Evolutionary conservation across 495 filamentous ascomycete genomes (phyloP), one percentile per base, ranked within the genome.

Genomic region (Penicillium pancosmium): DNA sequence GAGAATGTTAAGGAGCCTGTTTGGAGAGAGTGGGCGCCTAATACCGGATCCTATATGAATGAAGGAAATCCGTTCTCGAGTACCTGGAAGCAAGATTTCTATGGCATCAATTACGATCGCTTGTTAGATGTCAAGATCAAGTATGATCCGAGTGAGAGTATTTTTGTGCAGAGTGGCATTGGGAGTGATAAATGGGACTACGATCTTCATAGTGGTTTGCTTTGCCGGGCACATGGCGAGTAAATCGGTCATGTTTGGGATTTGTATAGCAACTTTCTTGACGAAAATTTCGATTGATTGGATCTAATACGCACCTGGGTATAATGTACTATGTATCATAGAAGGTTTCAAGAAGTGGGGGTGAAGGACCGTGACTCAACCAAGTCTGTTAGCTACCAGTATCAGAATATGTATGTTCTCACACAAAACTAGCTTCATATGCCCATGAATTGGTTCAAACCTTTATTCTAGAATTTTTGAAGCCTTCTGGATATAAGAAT

Each of bases 31-130:
- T 70, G 65, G 69, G 58, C 68, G 4, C 67, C 68, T 5, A 38
- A 59, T 5, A 48, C 34, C 3, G 68, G 68, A 0, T 55, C 68
- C 0, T 71, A 69, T 23, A 65, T 69, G 62, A 73, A 71, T 35
- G 64, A 68, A 31, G 68, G 59, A n/a, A 83, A 88, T 61, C 62
- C 78, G 1, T 76, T 79, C 56, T 82, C 84, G 62, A 79, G 78
- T 2, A 68, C 84, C 21, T 88, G 81, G 71, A 83, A 85, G 38
- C 68, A 78, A 50, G 80, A 80, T 2, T 89, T 86, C 67, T 90
- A 79, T 55, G 86, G 85, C 0, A 50, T 27, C 6, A 70, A 82
- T 15, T 88, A 86, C 64, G 69, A 64, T 3, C 61, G 70, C 18
- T 66, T 86, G 36, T 54, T 78, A 10, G 48, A 61, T 21, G 67